Evolutionary conservation across 176 grass and related monocot species (phyloP).

Genomic region (Avena eriantha): DNA sequence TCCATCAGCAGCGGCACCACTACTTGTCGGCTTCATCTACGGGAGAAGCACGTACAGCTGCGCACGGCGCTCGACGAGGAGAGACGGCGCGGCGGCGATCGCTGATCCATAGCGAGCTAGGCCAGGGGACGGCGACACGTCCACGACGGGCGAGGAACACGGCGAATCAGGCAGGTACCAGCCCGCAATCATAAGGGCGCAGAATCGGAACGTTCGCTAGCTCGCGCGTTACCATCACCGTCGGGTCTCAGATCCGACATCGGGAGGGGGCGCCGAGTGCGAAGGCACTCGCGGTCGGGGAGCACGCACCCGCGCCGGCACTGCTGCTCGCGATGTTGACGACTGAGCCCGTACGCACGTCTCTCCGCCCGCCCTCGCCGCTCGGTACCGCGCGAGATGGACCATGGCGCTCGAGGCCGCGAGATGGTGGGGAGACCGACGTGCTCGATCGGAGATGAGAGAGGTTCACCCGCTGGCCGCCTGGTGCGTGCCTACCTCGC

Average conservation of each 20-base stretch:
- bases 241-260: slow-evolving; percentile 45
- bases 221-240: background rate
- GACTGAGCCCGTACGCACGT: background rate
- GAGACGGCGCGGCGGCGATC: background rate
- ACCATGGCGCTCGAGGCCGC: background rate
- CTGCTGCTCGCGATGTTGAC: slow-evolving; percentile 17
- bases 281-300: slow-evolving; percentile 8
- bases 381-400: too few relatives aligned
- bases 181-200: background rate
- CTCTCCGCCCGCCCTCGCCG: background rate
- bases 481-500: background rate
- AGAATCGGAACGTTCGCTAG: background rate
- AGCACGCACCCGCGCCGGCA: slow-evolving; percentile 20
- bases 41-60: background rate
- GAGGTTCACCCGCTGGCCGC: slow-evolving; percentile 9
- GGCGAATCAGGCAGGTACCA: background rate
- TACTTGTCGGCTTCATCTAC: background rate
- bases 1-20: background rate
- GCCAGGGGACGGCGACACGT: background rate
- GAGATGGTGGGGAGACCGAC: background rate
- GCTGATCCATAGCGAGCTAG: background rate
- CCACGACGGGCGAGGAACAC: background rate
- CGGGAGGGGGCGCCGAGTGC: slow-evolving; percentile 26
- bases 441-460: background rate
- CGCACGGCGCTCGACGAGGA: background rate